Evolutionary conservation across 1,284 basidiomycete species (phyloP).

Genomic region (Leccinum insigne): DNA sequence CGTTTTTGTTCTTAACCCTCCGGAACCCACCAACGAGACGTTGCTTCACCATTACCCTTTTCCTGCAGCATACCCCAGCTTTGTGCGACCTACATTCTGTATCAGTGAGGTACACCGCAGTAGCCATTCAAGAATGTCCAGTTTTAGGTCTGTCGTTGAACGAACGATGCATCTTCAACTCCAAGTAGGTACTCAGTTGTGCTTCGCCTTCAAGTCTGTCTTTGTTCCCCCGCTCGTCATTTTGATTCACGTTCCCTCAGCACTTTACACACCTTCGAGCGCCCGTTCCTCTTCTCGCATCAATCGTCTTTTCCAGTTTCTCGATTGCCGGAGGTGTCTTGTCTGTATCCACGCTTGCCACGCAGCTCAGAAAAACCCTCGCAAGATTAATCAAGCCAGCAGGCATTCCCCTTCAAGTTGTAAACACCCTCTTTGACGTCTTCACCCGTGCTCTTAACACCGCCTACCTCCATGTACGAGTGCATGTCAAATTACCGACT

Average conservation of each 20-base stretch:
- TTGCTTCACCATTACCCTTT: background rate
- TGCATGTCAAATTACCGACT: slow-evolving; percentile 13
- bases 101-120: background rate
- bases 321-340: slow-evolving; percentile 5
- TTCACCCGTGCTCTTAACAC: slow-evolving; percentile 17
- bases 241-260: slow-evolving; percentile 2
- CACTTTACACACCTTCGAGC: slow-evolving; percentile 6
- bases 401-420: background rate
- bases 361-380: slow-evolving; percentile 13
- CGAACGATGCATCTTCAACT: slow-evolving; percentile 9
- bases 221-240: background rate
- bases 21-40: background rate
- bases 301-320: slow-evolving; percentile 14
- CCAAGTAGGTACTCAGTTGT: slow-evolving; percentile 9
- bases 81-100: background rate
- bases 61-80: background rate
- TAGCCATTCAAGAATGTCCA: slow-evolving; percentile 4
- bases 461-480: slow-evolving; percentile 17
- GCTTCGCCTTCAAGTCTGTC: background rate
- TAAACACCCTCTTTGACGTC: slow-evolving; percentile 12
- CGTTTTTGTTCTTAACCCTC: slow-evolving; percentile 3
- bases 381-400: background rate
- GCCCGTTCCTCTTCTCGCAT: slow-evolving; percentile 7
- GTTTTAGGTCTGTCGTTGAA: slow-evolving; percentile 16
- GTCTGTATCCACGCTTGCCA: slow-evolving; percentile 6